Conservation (phyloP, 2,329 filamentous ascomycete species). For the Apiospora malaysiana region DNA sequence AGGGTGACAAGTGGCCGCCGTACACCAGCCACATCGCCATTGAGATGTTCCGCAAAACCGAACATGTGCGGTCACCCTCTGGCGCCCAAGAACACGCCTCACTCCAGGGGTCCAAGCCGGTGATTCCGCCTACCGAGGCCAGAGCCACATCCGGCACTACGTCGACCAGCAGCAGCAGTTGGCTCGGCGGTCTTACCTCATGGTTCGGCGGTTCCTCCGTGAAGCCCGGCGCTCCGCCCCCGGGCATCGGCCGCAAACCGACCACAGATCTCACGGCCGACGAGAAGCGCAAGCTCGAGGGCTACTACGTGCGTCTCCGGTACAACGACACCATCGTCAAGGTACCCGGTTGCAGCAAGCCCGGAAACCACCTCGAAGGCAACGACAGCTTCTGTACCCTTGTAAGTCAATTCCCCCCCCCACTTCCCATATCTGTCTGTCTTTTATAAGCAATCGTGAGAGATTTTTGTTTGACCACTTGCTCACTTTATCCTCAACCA, state of each 20-base stretch:
- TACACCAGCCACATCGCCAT: conserved; percentile 93
- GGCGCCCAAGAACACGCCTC: not conserved
- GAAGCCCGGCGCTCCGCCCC: conserved; percentile 40
- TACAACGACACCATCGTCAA: conserved; percentile 88
- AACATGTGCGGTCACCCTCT: conserved; percentile 27
- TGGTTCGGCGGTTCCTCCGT: conserved; percentile 28
- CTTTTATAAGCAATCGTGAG: not conserved
- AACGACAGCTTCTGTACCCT: conserved; percentile 92
- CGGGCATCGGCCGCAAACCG: conserved; percentile 66
- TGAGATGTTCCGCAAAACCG: conserved; percentile 77
- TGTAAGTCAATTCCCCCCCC: conserved; percentile 59
- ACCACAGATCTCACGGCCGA: conserved; percentile 58
- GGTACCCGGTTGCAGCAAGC: conserved; percentile 78
- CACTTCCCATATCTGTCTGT: not conserved
- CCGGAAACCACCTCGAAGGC: conserved; percentile 83
- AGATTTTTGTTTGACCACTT: not conserved
- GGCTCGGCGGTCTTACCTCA: conserved; percentile 42
- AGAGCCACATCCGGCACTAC: not conserved
- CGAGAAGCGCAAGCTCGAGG: conserved; percentile 67
- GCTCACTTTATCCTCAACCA: not conserved
- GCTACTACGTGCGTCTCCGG: conserved; percentile 86
- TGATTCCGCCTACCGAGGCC: conserved; percentile 26
- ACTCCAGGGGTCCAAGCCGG: not conserved
- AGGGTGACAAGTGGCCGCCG: conserved; percentile 80
- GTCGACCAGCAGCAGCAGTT: conserved; percentile 27